phyloP scores from a whole-genome alignment of 2,329 filamentous ascomycete species.

The Arthrinium puccinioides region DNA sequence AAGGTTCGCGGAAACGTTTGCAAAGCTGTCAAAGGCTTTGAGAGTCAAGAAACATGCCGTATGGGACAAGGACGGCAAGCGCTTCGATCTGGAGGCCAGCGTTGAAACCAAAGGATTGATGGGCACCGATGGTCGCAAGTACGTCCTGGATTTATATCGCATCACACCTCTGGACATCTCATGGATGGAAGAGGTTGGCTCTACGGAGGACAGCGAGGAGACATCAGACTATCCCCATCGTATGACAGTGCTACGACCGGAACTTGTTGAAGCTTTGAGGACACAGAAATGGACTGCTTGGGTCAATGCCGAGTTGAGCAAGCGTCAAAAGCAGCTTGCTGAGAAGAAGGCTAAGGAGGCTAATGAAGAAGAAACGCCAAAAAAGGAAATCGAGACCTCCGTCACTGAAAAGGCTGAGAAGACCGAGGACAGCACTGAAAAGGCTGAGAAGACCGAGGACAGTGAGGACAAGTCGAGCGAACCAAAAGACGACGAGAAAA shows the following conservation, averaged over 20 bases:
- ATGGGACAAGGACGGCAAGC: slow-evolving; percentile 92
- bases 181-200: slow-evolving; percentile 75
- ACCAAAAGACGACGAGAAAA: slow-evolving; percentile 28
- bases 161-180: slow-evolving; percentile 84
- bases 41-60: slow-evolving; percentile 92
- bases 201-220: slow-evolving; percentile 33
- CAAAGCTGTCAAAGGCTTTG: slow-evolving; percentile 83
- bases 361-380: slow-evolving; percentile 16
- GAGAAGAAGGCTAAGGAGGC: slow-evolving; percentile 26
- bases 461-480: slow-evolving; percentile 26
- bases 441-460: slow-evolving; percentile 15
- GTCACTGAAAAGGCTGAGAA: slow-evolving; percentile 14
- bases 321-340: slow-evolving; percentile 17
- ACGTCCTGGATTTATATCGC: slow-evolving; percentile 93
- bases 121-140: slow-evolving; percentile 92
- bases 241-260: slow-evolving; percentile 88
- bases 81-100: slow-evolving; percentile 87
- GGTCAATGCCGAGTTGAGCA: slow-evolving; percentile 69
- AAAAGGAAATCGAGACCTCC: slow-evolving; percentile 5
- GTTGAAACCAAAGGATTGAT: slow-evolving; percentile 98
- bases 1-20: slow-evolving; percentile 75
- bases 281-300: slow-evolving; percentile 84
- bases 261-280: slow-evolving; percentile 81
- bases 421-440: slow-evolving; percentile 16
- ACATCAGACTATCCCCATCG: slow-evolving; percentile 74